Evolutionary conservation across 306 rosid genomes (phyloP), one percentile per base, ranked within the genome.

Genomic region (Sicyos baderoa): DNA sequence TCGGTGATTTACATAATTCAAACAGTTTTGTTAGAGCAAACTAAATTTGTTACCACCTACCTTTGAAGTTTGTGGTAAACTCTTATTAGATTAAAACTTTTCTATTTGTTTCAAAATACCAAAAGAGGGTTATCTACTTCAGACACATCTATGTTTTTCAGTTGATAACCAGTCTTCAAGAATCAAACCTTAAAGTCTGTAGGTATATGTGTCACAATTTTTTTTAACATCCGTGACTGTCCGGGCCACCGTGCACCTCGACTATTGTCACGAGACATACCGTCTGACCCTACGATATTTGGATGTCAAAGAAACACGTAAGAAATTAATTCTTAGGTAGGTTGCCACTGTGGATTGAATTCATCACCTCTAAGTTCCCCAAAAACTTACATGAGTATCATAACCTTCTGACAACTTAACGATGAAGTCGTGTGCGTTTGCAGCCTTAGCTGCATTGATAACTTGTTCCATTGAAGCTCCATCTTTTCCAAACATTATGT

Each of bases 401-500:
- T 92, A 92, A 63, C 96, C 91, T 18, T 92, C 92, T 21, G 92
- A 78, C 69, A 92, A 77, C 75, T 79, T 86, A 63, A 77, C 83
- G 40, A 89, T 86, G 85, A 92, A 92, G 68, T 87, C 92, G 65
- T 89, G 97, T 45, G 97, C 95, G 75, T 92, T 92, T 55, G 97
- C 92, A 61, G 89, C 78, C 82, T 87, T 87, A 81, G 95, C 90
- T 22, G 91, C 88, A 58, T n/a, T 72, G 18, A 82, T 80, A 70
- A 89, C 86, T 73, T 75, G 84, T 14, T 91, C 97, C 85, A 84
- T 86, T 58, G 95, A 76, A 74, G 96, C 89, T 18, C 90, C 96
- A 74, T 92, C 96, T 76, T 92, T 89, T 52, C 96, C 96, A 40
- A 89, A 89, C 82, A 89, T 66, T 71, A 91, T 87, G 72, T 87